phyloP scores from a whole-genome alignment of 768 basidiomycete genomes.

The Trametes sanguinea region DNA sequence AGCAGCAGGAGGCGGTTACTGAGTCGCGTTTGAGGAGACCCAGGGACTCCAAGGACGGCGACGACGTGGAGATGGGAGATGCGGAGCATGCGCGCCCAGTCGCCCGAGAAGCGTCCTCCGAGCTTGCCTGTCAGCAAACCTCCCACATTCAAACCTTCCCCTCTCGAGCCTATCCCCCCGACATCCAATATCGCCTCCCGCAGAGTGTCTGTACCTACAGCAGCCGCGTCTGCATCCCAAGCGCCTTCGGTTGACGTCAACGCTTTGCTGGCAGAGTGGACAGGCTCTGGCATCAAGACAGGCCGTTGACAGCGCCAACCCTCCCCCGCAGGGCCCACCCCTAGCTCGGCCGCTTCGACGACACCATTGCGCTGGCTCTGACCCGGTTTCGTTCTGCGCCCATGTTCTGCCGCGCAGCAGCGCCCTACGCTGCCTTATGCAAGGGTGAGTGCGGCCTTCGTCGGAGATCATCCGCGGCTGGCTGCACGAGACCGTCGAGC shows the following conservation, averaged over 20 bases:
- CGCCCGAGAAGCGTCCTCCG: background rate
- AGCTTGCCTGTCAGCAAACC: background rate
- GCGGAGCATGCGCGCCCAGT: background rate
- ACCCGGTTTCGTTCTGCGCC: too few species aligned
- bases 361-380: too few species aligned
- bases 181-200: background rate
- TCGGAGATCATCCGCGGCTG: too few species aligned
- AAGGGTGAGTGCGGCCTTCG: too few species aligned
- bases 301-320: background rate
- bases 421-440: too few species aligned
- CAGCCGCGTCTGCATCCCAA: background rate
- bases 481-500: background rate
- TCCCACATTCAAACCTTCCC: background rate
- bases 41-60: background rate
- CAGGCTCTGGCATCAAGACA: background rate
- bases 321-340: background rate
- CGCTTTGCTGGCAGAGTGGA: conserved; percentile 8
- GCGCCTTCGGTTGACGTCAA: conserved; percentile 4
- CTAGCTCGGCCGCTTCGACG: too few species aligned
- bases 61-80: background rate
- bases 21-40: background rate
- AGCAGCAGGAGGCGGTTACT: too few species aligned
- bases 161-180: background rate
- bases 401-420: too few species aligned
- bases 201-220: background rate